Evolutionary conservation across 352 stramenopile genomes (phyloP), one percentile per base, ranked within the genome.

Genomic region (Sclerospora graminicola): DNA sequence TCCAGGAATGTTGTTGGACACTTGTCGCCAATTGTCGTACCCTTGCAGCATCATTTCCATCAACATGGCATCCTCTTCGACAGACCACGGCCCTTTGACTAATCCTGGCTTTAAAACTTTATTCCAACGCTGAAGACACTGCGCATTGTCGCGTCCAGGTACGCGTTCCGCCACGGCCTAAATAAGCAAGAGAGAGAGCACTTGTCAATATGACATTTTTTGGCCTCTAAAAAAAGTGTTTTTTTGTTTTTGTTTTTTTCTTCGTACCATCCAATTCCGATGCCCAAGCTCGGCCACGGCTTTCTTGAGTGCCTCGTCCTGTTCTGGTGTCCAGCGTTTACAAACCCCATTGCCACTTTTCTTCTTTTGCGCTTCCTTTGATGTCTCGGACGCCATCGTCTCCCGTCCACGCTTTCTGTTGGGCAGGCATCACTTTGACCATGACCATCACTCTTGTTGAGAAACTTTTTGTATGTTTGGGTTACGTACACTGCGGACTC

Each of bases 71-170:
- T 97, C 89, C 52, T 97, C 89, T 35, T 96, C 82, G 33, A 90
- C 67, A 1, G 77, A 94, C 89, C 89, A 97, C 9, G 80, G 84
- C 14, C 88, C 89, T 48, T 97, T 97, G 31, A 92, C 78, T 0
- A 97, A 67, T 20, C 88, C 90, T 1, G 89, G 89, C 51, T 93
- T 90, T 15, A 97, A 64, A 29, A 97, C 79, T 49, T 94, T 91
- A 43, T 86, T 85, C 79, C 79, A 91, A 27, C 77, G 76, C 54
- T 91, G 79, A 7, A 89, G 63, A 49, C 79, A 91, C 56, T 91
- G 79, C n/a, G 78, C 73, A 32, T 89, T 82, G 41, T 87, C 66
- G 6, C 79, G 69, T 8, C 66, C 66, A 2, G 63, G 61, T 8
- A 91, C 77, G 9, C 66, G 63, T 38, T 77, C 63, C 2, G 79